These are phyloP conservation scores for Capronia americana DNA, from an alignment of 2,329 filamentous ascomycete species.

Conservation along the genomic window DNA sequence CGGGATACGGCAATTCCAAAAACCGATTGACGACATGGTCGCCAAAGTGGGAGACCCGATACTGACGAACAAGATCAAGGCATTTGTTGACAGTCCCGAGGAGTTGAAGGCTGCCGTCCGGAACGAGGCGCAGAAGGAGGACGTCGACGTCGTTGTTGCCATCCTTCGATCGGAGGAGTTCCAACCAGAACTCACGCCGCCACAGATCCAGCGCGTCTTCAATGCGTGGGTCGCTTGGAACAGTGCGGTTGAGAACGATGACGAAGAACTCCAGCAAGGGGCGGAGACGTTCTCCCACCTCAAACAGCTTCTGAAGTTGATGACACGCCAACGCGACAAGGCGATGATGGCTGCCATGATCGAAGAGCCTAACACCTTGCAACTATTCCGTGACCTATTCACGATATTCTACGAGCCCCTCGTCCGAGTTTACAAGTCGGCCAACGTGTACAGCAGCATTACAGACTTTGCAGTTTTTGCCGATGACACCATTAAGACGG, in stretches of 20 bases:
- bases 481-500: conserved; percentile 87
- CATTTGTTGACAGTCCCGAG: conserved; percentile 78
- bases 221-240: conserved; percentile 98
- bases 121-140: conserved; percentile 72
- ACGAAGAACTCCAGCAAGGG: conserved; percentile 85
- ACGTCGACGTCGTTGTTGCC: conserved; percentile 83
- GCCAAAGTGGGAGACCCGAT: conserved; percentile 80
- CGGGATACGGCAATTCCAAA: conserved; percentile 84
- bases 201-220: conserved; percentile 83
- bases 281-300: conserved; percentile 92
- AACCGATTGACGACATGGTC: conserved; percentile 78
- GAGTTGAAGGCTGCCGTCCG: conserved; percentile 75
- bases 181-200: conserved; percentile 70
- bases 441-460: conserved; percentile 96
- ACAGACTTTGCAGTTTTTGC: conserved; percentile 94
- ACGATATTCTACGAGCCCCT: conserved; percentile 99
- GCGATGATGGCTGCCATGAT: conserved; percentile 95
- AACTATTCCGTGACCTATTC: conserved; percentile 88
- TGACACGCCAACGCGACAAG: conserved; percentile 91
- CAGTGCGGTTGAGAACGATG: conserved; percentile 87
- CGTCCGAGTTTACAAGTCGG: conserved; percentile 96
- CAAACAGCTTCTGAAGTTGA: conserved; percentile 92
- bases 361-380: conserved; percentile 95
- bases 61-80: conserved; percentile 79
- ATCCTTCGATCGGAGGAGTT: conserved; percentile 81